These are phyloP conservation scores for Capsicum rhomboideum DNA, from an alignment of 257 asterid species.

Conservation along the genomic window DNA sequence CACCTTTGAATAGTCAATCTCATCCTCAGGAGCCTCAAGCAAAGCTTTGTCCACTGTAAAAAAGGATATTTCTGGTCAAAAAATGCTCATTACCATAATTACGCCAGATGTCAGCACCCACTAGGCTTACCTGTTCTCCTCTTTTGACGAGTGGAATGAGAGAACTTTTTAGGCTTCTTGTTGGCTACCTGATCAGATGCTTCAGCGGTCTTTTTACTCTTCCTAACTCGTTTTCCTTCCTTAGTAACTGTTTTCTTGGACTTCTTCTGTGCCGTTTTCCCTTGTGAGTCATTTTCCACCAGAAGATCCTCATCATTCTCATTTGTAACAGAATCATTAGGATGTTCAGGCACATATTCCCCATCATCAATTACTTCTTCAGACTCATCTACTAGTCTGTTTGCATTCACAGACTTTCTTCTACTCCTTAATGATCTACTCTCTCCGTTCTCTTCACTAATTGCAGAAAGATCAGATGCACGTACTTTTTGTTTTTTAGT, in stretches of 20 bases:
- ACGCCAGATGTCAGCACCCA: background rate
- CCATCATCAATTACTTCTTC: slow-evolving; percentile 22
- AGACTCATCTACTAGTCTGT: slow-evolving; percentile 31
- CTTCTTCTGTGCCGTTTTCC: slow-evolving; percentile 26
- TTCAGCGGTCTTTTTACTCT: slow-evolving; percentile 48
- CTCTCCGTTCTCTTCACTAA: slow-evolving; percentile 26
- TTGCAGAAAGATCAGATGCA: slow-evolving; percentile 26
- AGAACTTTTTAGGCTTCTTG: slow-evolving; percentile 58
- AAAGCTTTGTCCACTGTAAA: slow-evolving; percentile 59
- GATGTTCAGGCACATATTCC: slow-evolving; percentile 29
- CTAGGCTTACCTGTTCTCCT: slow-evolving; percentile 52
- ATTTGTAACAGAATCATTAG: slow-evolving; percentile 19
- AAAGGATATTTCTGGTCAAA: slow-evolving; percentile 1
- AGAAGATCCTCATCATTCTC: slow-evolving; percentile 34
- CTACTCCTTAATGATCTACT: slow-evolving; percentile 44
- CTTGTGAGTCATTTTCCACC: slow-evolving; percentile 31
- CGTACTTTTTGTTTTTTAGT: slow-evolving; percentile 11
- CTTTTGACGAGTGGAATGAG: slow-evolving; percentile 54
- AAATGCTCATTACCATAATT: background rate
- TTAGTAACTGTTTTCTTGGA: slow-evolving; percentile 34
- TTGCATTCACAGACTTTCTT: slow-evolving; percentile 13
- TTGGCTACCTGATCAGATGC: slow-evolving; percentile 29
- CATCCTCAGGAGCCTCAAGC: slow-evolving; percentile 75
- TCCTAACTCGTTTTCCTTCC: slow-evolving; percentile 46
- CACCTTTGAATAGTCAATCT: slow-evolving; percentile 47